phyloP scores from a whole-genome alignment of 345 rosid genomes.

The Hirschfeldia incana region DNA sequence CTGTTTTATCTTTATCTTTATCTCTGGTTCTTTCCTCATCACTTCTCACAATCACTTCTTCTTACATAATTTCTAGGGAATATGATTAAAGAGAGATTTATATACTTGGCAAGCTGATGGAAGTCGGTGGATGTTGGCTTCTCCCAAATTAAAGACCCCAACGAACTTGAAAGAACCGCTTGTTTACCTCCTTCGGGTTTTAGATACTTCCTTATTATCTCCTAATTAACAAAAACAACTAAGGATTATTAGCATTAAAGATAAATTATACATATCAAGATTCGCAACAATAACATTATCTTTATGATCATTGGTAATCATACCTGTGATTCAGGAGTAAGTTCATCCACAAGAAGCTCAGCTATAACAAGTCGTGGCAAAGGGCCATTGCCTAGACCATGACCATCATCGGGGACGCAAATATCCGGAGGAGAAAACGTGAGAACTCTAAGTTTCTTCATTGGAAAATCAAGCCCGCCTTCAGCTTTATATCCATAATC shows the following conservation, averaged over 20 bases:
- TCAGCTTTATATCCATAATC: conserved; percentile 68
- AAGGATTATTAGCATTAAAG: neutral
- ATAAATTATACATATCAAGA: neutral
- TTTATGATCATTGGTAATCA: neutral
- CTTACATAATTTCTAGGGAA: neutral
- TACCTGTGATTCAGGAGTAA: conserved; percentile 73
- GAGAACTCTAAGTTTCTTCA: conserved; percentile 68
- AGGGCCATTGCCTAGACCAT: conserved; percentile 62
- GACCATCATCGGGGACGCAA: conserved; percentile 40
- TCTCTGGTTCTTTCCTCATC: neutral
- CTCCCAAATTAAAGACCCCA: conserved; percentile 81
- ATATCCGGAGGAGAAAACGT: conserved; percentile 75
- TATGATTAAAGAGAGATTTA: conserved; percentile 5
- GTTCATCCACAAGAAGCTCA: conserved; percentile 77
- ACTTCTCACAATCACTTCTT: too few relatives aligned
- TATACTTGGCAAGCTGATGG: conserved; percentile 71
- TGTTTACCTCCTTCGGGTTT: conserved; percentile 54
- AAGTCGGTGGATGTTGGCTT: conserved; percentile 72
- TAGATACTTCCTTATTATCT: conserved; percentile 61
- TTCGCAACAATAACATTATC: neutral
- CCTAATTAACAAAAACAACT: conserved; percentile 44
- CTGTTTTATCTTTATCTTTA: neutral
- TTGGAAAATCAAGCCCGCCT: conserved; percentile 77
- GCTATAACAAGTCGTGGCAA: conserved; percentile 79
- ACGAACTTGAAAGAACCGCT: conserved; percentile 72